Base-by-base conservation (phyloP, 345 rosid genomes). In the Hibiscus mutabilis region DNA sequence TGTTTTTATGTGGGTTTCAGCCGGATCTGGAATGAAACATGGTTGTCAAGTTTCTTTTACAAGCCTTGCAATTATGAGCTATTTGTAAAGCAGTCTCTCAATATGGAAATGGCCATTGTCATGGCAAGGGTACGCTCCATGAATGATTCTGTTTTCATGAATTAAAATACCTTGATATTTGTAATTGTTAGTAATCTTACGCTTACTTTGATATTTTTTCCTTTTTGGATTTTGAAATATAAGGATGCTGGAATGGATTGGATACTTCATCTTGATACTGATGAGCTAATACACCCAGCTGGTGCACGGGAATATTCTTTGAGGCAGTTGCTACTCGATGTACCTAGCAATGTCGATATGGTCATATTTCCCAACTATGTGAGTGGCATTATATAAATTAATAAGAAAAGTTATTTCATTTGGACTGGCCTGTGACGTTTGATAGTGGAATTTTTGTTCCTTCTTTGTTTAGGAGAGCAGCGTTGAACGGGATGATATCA, bases 101-200 rank as follows among this genome's bases (percentile, higher is more conserved):
- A 95, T 78, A 95, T 95, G 99, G 99, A 95, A 86, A 95, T 95
- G 99, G 99, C 98, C 52, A 90, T 95, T 78, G 89, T 89, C 85
- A 90, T 90, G 99, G 99, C 97, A 74, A 92, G 98, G 96, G 98
- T 95, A 91, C 64, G 91, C 22, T 44, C 14, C 53, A 35, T 60
- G 6, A 22, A 57, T 25, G 15, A 57, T 24, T 57, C 2, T 57
- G 12, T 57, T 11, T 57, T 25, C 61, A 24, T 24, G 33, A 57
- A 53, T 65, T 7, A 65, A 22, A 68, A 42, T 75, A 10, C 37
- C 47, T 70, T 51, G 66, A 73, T 53, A 35, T 46, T 76, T 72
- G 69, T 75, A 74, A 76, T 69, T 44, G 29, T 2, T 47, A 47
- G 4, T 49, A 62, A 57, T 61, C 21, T 53, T 2, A 15, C 25